Percentiles rank a stretch among this genome's conserved stretches.
Conservation (phyloP, 768 basidiomycete genomes). For the Amanita jacksonii region DNA sequence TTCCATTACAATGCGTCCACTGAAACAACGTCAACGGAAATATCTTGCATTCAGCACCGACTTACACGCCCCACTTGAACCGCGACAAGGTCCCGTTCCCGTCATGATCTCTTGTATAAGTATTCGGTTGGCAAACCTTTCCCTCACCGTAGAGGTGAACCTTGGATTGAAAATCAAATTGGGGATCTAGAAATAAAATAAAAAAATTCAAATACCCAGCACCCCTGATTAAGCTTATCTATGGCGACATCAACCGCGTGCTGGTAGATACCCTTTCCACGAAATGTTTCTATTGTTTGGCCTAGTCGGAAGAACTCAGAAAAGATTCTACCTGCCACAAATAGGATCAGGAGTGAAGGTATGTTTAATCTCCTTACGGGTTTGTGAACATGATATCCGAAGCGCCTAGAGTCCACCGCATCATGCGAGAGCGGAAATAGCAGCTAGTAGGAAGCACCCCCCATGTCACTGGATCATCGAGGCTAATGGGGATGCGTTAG, state of each 20-base stretch:
- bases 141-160: constrained; percentile 90
- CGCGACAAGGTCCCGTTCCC: constrained; percentile 48
- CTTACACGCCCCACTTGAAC: constrained; percentile 96
- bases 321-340: constrained; percentile 50
- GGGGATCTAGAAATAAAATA: not conserved
- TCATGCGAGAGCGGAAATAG: constrained; percentile 49
- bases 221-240: constrained; percentile 66
- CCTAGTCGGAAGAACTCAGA: constrained; percentile 81
- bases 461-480: constrained; percentile 86
- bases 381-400: constrained; percentile 95
- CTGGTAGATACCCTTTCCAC: constrained; percentile 87
- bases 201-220: constrained; percentile 56
- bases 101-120: constrained; percentile 30
- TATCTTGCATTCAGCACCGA: constrained; percentile 13
- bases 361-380: constrained; percentile 40
- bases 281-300: constrained; percentile 86
- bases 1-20: constrained; percentile 74
- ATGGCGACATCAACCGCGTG: constrained; percentile 80
- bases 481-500: no score
- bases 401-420: constrained; percentile 89
- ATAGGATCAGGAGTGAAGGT: constrained; percentile 10
- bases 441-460: constrained; percentile 62
- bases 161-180: constrained; percentile 29
- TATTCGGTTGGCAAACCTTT: constrained; percentile 68
- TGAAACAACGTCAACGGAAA: constrained; percentile 18